Evolutionary conservation across 2,329 filamentous ascomycete genomes (phyloP), one percentile per base, ranked within the genome.

Genomic region (Alternaria angustiovoidea): DNA sequence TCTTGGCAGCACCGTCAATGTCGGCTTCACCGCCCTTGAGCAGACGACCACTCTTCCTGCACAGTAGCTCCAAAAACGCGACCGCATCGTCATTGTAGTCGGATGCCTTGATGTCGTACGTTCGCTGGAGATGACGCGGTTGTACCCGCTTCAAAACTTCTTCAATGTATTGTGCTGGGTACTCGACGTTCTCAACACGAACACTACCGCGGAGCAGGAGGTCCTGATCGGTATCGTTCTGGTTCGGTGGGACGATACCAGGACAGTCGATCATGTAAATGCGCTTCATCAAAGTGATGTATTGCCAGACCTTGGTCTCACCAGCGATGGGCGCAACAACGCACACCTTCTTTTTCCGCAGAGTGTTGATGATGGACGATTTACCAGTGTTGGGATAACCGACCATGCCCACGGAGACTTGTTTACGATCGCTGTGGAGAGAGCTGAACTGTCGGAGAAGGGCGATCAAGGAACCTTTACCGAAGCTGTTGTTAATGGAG

Each of bases 281-380:
- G 54, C 93, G 86, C 82, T 94, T 96, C 91, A 96, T 97, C 61
- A 98, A 81, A 3, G 93, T 97, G 68, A 97, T 93, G 75, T 97
- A 97, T 78, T 97, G 94, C 94, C 95, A 98, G 30, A 97, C 91
- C 61, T 97, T 98, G 34, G 94, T 98, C 83, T 97, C 94, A 14
- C 94, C 95, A 7, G 95, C 94, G 63, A 98, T 97, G 6, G 94
- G 95, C 7, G 95, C 95, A 4, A 96, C 93, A 16, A 86, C 95
- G 81, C 94, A 94, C 41, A 97, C 94, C 78, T 95, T 94, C 84
- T 97, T 98, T 78, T 93, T 94, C 46, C 93, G 87, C 3, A 99
- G 83, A 0, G 94, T 97, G 81, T 99, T 99, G 81, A 99, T 98
- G 68, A 99, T 95, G 43, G 92, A 95, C 3, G 92, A 96, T 80